Conservation (phyloP, 306 rosid species). For the Pterocarpus santalinus region DNA sequence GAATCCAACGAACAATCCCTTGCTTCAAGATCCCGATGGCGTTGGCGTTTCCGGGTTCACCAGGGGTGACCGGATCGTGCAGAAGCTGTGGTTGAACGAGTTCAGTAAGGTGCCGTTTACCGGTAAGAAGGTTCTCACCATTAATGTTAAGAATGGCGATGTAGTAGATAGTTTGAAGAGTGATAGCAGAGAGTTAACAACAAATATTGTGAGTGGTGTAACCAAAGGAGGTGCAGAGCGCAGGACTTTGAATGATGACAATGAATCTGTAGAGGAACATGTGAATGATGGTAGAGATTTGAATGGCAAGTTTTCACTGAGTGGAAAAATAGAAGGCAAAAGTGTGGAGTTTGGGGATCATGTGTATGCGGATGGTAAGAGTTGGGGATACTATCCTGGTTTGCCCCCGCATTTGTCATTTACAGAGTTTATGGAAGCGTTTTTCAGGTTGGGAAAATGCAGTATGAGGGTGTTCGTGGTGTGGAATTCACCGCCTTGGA, state of each 20-base stretch:
- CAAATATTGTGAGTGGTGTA: slow-evolving; percentile 2
- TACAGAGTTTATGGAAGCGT: slow-evolving; percentile 70
- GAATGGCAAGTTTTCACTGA: background rate
- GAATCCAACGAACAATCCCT: slow-evolving; percentile 71
- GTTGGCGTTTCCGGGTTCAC: slow-evolving; percentile 61
- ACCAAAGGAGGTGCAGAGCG: slow-evolving; percentile 48
- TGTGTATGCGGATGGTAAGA: slow-evolving; percentile 83
- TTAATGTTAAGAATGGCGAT: background rate
- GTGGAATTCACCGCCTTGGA: slow-evolving; percentile 99
- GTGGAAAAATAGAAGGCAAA: slow-evolving; percentile 23
- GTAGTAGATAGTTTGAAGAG: background rate
- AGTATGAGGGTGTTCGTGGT: slow-evolving; percentile 81
- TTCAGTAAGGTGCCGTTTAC: slow-evolving; percentile 67
- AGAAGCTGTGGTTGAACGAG: slow-evolving; percentile 71
- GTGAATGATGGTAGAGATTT: background rate
- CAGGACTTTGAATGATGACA: slow-evolving; percentile 49
- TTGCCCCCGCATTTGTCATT: slow-evolving; percentile 66
- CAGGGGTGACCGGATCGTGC: slow-evolving; percentile 66
- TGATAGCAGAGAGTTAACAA: background rate
- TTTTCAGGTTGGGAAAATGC: slow-evolving; percentile 74
- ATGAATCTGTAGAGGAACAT: background rate
- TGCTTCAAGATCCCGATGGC: slow-evolving; percentile 86
- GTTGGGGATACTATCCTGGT: slow-evolving; percentile 93
- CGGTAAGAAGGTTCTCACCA: slow-evolving; percentile 43
- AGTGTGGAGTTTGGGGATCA: slow-evolving; percentile 41